Percentiles rank a stretch among this genome's conserved stretches.
Conservation (phyloP, 1,284 basidiomycete species). For the Cutaneotrichosporon spelunceum region DNA sequence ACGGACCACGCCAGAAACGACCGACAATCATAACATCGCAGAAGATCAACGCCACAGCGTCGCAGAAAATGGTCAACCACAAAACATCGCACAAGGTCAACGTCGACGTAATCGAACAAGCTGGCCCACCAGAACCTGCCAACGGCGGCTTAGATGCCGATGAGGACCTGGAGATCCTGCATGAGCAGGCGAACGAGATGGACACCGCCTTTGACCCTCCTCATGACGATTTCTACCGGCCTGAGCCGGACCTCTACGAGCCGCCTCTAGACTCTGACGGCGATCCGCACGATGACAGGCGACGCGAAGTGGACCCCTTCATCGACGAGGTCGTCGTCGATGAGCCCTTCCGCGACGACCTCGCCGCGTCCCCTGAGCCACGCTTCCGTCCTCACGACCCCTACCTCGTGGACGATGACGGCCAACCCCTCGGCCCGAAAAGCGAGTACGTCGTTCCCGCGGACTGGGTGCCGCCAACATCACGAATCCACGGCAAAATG, state of each 20-base stretch:
- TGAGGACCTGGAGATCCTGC: background rate
- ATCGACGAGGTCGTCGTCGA: background rate
- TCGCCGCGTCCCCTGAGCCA: background rate
- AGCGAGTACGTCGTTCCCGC: constrained; percentile 22
- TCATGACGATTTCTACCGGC: background rate
- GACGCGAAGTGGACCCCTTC: too few relatives aligned
- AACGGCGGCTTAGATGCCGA: background rate
- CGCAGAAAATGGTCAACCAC: background rate
- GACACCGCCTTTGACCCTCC: background rate
- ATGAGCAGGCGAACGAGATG: background rate
- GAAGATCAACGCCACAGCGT: background rate
- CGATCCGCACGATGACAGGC: too few relatives aligned
- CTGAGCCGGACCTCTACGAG: background rate
- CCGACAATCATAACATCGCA: background rate
- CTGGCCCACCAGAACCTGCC: background rate
- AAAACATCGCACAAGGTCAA: background rate
- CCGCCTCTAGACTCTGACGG: background rate
- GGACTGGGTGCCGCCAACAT: constrained; percentile 12
- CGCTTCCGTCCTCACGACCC: constrained; percentile 19
- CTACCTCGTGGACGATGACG: constrained; percentile 34
- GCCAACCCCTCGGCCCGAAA: constrained; percentile 25
- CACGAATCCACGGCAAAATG: constrained; percentile 25
- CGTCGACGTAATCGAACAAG: too few relatives aligned
- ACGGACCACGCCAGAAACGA: background rate
- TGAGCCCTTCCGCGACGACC: background rate